Base-by-base conservation (phyloP, 306 rosid species). In the Cucumis melo region DNA sequence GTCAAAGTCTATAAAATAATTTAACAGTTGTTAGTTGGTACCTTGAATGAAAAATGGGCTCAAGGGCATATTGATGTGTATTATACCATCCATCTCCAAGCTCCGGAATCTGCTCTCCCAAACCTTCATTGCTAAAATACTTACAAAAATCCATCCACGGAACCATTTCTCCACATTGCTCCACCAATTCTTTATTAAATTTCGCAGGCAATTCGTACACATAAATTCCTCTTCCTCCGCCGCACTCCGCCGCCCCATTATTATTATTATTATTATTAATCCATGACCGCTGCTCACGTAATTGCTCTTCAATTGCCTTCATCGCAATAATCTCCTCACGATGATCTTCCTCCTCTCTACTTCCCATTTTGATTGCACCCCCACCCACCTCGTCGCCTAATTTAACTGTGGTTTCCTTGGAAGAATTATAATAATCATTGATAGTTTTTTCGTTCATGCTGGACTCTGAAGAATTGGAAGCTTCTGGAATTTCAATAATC, bases 181-280 rank as follows among this genome's bases (percentile, higher is more conserved):
- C 88, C 70, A 86, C 85, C 86, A 88, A 78, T 73, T 86, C 90
- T 57, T 85, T 84, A 39, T 88, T 86, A 74, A 88, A 88, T 75
- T 83, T 85, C 21, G 90, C 80, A 64, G 92, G 92, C 63, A 86
- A 78, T 70, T 88, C 88, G 80, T 88, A 88, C 24, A 86, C 90
- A 63, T 83, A 88, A 20, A 88, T 78, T 55, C 92, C 92, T 74
- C 71, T 55, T 42, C 86, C 86, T 27, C 29, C 29, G 20, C 82
- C 82, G 64, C 92, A 88, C 44, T 42, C 55, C 41, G 7, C 54
- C 21, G 56, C 60, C 23, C 29, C 75, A 1, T 1, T n/a, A 51
- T 51, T 51, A 16, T 16, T 51, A 16, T 16, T 51, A 6, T 51
- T 51, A 5, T 6, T 16, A 1, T 5, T 51, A 15, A 51, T 51